phyloP scores from a whole-genome alignment of 345 rosid genomes.

The Populus euphratica region DNA sequence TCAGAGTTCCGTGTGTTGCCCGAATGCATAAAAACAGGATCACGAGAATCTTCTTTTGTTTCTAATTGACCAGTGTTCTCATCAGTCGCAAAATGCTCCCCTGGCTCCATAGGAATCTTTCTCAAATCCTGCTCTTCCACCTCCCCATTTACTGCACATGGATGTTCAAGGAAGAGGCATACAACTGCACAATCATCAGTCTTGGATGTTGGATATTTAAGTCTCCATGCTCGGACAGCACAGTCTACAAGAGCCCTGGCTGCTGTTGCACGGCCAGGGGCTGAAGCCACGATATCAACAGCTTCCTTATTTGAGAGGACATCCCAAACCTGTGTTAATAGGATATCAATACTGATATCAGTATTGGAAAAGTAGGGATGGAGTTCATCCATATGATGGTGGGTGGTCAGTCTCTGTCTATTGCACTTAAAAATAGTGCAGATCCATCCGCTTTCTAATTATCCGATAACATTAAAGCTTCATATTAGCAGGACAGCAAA shows the following conservation, averaged over 20 bases:
- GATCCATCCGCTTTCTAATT: background rate
- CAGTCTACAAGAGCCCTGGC: conserved; percentile 91
- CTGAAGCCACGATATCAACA: conserved; percentile 76
- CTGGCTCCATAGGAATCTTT: conserved; percentile 15
- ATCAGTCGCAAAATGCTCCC: conserved; percentile 13
- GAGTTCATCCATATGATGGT: background rate
- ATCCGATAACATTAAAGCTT: background rate
- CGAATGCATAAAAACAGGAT: conserved; percentile 21
- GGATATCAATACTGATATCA: background rate
- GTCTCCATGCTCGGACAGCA: conserved; percentile 91
- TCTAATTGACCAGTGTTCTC: conserved; percentile 10
- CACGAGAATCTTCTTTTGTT: conserved; percentile 11
- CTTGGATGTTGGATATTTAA: conserved; percentile 92
- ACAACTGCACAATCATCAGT: conserved; percentile 91
- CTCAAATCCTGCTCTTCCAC: conserved; percentile 15
- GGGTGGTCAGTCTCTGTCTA: background rate
- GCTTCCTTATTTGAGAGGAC: conserved; percentile 93
- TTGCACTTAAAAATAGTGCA: background rate
- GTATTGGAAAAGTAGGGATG: background rate
- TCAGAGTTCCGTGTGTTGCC: conserved; percentile 30
- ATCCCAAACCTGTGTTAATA: conserved; percentile 72
- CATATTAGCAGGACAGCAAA: background rate
- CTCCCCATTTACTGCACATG: conserved; percentile 23
- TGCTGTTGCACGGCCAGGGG: conserved; percentile 71
- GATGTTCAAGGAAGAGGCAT: conserved; percentile 73